Percentiles rank a stretch among this genome's conserved stretches.
phyloP scores from a whole-genome alignment of 208 protist species.

The Acanthamoeba culbertsoni region DNA sequence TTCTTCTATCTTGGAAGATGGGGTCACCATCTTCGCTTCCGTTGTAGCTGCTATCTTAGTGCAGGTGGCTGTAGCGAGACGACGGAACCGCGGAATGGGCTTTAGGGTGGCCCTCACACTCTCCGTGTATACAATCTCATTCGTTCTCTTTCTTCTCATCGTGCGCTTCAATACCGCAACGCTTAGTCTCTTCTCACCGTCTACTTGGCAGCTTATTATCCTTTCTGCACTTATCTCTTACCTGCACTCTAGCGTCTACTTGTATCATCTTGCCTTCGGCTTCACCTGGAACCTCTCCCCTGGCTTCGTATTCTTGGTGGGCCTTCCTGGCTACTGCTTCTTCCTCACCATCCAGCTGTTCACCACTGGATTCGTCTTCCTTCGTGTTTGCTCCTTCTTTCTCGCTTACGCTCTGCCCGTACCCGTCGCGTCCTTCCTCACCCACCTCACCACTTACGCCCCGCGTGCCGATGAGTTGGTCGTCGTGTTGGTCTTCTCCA shows the following conservation, averaged over 20 bases:
- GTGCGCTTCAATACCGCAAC: not conserved
- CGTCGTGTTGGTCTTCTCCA: not conserved
- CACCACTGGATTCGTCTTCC: not conserved
- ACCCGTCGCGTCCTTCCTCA: not conserved
- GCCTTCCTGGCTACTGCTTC: slow-evolving; percentile 35
- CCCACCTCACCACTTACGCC: not conserved
- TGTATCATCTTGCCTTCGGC: not conserved
- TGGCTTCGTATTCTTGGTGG: not conserved
- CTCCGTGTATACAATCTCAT: not conserved
- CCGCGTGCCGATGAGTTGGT: not conserved
- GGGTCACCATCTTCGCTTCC: not conserved
- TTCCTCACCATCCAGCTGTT: not conserved
- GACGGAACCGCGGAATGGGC: not conserved
- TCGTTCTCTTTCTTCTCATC: slow-evolving; percentile 20
- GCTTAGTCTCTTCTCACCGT: no score
- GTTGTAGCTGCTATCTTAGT: not conserved
- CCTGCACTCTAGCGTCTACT: not conserved
- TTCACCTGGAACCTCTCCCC: not conserved
- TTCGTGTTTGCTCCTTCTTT: not conserved
- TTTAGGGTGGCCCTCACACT: not conserved
- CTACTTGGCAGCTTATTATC: not conserved
- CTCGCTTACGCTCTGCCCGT: not conserved
- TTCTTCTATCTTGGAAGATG: no score
- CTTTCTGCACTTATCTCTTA: not conserved
- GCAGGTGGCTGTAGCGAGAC: not conserved